Evolutionary conservation across 2,329 filamentous ascomycete genomes (phyloP), one percentile per base, ranked within the genome.

Genomic region (Aspergillus pseudoterreus): DNA sequence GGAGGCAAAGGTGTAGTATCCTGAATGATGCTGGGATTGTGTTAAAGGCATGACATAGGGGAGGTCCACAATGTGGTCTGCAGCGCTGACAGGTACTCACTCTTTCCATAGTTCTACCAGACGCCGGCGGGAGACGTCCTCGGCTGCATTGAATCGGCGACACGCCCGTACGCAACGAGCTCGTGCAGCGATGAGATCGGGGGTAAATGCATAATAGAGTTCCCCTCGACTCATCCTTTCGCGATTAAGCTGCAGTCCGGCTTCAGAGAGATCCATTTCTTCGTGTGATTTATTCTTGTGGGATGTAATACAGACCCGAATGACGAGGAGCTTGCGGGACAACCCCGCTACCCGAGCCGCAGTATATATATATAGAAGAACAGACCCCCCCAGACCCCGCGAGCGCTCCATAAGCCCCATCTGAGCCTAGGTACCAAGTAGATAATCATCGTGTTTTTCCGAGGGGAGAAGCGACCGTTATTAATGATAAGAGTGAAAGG

Each of bases 181-280:
- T 15, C 89, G 81, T 36, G 79, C 84, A 1, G 79, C 82, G 2
- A 81, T 71, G 4, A 94, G 73, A 32, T 87, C 81, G 0, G 88
- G 85, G 1, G 82, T 82, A 63, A 92, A 92, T 39, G 87, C 83
- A 60, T 84, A 80, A 69, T 90, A 92, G 10, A 92, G 78, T 66
- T 92, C 84, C 45, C 87, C 87, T 12, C 77, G 75, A 44, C 74
- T 70, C 85, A 89, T 90, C 48, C 68, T 72, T 36, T 71, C 62
- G 52, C 56, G 65, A 50, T 71, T 65, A 6, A 64, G 32, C 17
- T 63, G 11, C 51, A 50, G 14, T 55, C 45, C 4, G 54, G 45
- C 55, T 61, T 66, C n/a, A 17, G 52, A 33, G 19, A 41, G 49
- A 11, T 36, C 45, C 41, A 50, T 44, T 21, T 22, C 22, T 33